phyloP scores from a whole-genome alignment of 306 rosid genomes.

The Cucumis melo region DNA sequence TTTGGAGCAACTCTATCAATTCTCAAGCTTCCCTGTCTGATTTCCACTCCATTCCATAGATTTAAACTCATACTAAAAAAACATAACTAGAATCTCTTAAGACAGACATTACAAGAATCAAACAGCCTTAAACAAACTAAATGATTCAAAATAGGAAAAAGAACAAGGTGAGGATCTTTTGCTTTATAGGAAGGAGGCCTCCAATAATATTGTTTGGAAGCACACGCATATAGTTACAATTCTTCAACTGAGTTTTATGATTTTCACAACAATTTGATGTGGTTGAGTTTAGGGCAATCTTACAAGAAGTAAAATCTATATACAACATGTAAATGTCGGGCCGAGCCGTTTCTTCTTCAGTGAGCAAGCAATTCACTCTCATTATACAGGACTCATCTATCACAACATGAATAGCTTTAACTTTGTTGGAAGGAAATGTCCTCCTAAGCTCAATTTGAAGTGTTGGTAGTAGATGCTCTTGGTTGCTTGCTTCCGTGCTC shows the following conservation, averaged over 20 bases:
- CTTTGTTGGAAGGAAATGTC: background rate
- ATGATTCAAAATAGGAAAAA: background rate
- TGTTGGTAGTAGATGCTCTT: slow-evolving; percentile 5
- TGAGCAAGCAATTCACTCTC: background rate
- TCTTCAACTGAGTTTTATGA: background rate
- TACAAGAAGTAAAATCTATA: background rate
- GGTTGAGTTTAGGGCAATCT: background rate
- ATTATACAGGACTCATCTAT: background rate
- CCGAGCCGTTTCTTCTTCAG: background rate
- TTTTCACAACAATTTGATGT: background rate
- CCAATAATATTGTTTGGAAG: background rate
- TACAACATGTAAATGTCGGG: background rate
- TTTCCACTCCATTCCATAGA: background rate
- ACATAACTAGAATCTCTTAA: background rate
- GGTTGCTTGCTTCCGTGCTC: slow-evolving; percentile 9
- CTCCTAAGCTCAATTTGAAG: slow-evolving; percentile 2
- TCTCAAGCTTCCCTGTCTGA: background rate
- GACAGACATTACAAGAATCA: background rate
- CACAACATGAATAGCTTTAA: background rate
- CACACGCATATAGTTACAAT: slow-evolving; percentile 3
- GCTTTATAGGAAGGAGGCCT: background rate
- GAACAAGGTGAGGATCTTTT: background rate
- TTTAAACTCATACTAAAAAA: background rate
- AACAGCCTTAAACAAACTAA: background rate
- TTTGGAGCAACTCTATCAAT: background rate